These are phyloP conservation scores for Ceratobasidium sp. DNA, from an alignment of 1,284 basidiomycete genomes.

Conservation along the genomic window DNA sequence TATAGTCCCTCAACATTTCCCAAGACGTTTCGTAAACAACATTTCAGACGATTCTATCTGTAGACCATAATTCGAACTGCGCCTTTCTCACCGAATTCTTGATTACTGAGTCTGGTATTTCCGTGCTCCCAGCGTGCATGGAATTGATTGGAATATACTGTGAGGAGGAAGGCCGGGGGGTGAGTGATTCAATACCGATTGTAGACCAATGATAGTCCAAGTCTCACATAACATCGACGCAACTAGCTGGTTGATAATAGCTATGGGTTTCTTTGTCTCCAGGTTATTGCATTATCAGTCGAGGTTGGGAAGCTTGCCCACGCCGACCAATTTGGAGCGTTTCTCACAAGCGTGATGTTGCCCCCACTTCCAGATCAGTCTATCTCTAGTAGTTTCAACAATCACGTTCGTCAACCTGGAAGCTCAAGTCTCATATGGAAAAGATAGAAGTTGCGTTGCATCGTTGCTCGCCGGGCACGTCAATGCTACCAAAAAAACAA, in stretches of 20 bases:
- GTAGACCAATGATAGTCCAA: neutral
- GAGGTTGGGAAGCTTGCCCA: neutral
- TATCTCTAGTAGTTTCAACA: neutral
- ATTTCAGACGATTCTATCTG: neutral
- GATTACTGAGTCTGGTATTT: neutral
- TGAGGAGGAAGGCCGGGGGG: neutral
- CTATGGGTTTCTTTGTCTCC: neutral
- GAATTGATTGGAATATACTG: neutral
- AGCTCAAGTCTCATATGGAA: neutral
- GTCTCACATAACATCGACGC: neutral
- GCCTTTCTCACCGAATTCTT: neutral
- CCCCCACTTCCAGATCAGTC: neutral
- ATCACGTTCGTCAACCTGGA: neutral
- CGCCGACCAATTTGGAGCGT: neutral
- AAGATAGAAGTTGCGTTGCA: neutral
- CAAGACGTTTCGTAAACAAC: neutral
- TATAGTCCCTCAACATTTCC: neutral
- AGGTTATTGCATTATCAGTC: neutral
- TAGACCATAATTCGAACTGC: neutral
- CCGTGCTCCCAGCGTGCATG: neutral
- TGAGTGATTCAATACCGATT: neutral
- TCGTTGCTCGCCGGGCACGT: neutral
- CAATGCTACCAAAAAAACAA: neutral
- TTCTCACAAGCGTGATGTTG: neutral
- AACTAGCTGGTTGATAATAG: neutral